Base-by-base conservation (phyloP, 192 early-diverging fungal species). In the Backusella liffmaniae region DNA sequence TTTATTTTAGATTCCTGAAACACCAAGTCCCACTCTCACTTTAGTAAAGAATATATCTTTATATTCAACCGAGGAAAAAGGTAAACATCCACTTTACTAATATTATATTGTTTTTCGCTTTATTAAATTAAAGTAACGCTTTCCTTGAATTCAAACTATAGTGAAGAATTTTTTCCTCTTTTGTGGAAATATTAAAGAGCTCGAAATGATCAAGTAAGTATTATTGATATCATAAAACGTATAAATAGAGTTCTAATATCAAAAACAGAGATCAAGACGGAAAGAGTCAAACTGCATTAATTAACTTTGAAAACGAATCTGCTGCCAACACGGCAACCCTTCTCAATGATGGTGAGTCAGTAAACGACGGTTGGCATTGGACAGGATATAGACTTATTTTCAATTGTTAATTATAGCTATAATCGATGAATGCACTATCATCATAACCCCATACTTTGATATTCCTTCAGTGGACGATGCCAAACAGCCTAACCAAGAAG, bases 81-180 rank as follows among this genome's bases (percentile, higher is more conserved):
- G 85, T 88, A 85, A 67, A 16, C 18, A 68, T 4, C 5, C 16
- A 29, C 16, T 29, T 66, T 15, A 23, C 13, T 18, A 12, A 2
- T 26, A 53, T 53, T 53, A 18, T 53, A 18, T n/a, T 53, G 12
- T 26, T 13, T 65, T 66, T 66, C 18, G 21, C 21, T 42, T 39
- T 23, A 62, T 80, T 72, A 56, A 34, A 8, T 26, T 10, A 30
- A 30, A 13, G 6, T 77, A 15, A 12, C 56, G 32, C 10, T 15
- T 81, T 73, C 13, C 2, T 66, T 30, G 68, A 41, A 21, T 66
- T 51, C 34, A 41, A 16, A 2, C 23, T 59, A 21, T 80, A 87
- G 89, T 90, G 67, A 88, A 85, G 76, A 88, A 90, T 70, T 91
- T 91, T 73, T 91, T 91, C 72, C 74, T 85, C 46, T 90, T 91